These are phyloP conservation scores for Aspergillus thermomutatus DNA, from an alignment of 2,329 filamentous ascomycete species.

Conservation along the genomic window DNA sequence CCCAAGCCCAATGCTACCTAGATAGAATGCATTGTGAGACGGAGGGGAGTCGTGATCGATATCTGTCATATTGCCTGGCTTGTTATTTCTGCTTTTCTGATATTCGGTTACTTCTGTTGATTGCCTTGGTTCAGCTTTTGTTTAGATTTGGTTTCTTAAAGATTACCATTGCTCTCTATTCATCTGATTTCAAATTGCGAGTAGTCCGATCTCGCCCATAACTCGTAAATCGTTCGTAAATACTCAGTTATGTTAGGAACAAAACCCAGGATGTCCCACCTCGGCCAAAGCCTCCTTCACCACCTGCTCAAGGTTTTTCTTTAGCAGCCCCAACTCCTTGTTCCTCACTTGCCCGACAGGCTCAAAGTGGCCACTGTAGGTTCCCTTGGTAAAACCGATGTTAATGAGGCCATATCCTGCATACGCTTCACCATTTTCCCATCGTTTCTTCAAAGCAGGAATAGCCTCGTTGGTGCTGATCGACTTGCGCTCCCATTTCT, in stretches of 20 bases:
- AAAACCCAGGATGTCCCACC: constrained; percentile 7
- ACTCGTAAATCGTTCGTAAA: too few relatives aligned
- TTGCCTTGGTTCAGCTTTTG: too few relatives aligned
- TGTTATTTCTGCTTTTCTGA: too few relatives aligned
- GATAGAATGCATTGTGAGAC: not conserved
- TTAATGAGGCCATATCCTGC: constrained; percentile 9
- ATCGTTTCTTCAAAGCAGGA: constrained; percentile 2
- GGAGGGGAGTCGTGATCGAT: too few relatives aligned
- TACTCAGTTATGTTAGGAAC: not conserved
- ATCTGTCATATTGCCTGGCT: too few relatives aligned
- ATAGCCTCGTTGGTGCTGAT: constrained; percentile 6
- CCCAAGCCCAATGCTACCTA: not conserved
- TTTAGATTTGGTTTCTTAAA: too few relatives aligned
- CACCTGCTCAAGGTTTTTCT: constrained; percentile 5
- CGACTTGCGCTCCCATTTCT: constrained; percentile 6
- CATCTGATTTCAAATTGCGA: too few relatives aligned
- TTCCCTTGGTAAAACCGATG: constrained; percentile 8
- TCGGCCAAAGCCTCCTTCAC: constrained; percentile 4
- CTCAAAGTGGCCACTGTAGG: constrained; percentile 7
- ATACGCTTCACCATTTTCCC: constrained; percentile 2
- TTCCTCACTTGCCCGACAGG: not conserved
- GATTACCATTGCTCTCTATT: too few relatives aligned
- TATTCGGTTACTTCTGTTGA: too few relatives aligned
- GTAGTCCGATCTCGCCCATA: too few relatives aligned
- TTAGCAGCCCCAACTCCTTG: constrained; percentile 6